phyloP scores from a whole-genome alignment of 257 asterid genomes.

The Vinca minor region DNA sequence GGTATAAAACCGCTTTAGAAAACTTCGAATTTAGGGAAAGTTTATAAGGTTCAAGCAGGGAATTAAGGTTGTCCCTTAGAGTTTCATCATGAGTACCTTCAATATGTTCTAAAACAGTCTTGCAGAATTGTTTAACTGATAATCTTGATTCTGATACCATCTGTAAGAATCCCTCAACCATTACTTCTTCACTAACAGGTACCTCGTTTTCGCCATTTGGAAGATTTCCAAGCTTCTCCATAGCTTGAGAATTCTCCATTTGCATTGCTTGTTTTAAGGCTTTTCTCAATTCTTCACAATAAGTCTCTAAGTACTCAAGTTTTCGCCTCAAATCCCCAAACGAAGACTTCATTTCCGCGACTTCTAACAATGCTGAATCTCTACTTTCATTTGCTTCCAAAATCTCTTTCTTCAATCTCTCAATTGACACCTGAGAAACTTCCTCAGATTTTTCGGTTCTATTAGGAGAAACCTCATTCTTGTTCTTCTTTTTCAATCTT shows the following conservation, averaged over 20 bases:
- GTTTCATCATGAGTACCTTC: conserved; percentile 42
- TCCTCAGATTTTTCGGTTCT: conserved; percentile 37
- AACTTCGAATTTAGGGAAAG: conserved; percentile 48
- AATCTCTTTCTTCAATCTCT: conserved; percentile 50
- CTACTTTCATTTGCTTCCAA: conserved; percentile 49
- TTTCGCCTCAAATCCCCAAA: conserved; percentile 58
- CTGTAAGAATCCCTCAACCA: conserved; percentile 87
- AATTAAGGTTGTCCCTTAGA: conserved; percentile 46
- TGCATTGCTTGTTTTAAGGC: conserved; percentile 49
- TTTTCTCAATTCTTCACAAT: conserved; percentile 71
- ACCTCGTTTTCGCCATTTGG: conserved; percentile 29
- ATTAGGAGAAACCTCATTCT: conserved; percentile 30
- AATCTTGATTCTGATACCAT: conserved; percentile 73
- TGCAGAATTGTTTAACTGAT: conserved; percentile 83
- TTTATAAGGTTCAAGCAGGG: conserved; percentile 53
- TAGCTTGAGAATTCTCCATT: conserved; percentile 21
- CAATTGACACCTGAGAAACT: conserved; percentile 36
- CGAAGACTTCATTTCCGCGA: conserved; percentile 53
- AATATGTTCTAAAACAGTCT: conserved; percentile 42
- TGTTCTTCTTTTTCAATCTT: conserved; percentile 62
- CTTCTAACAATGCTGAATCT: conserved; percentile 58
- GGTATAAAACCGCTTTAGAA: conserved; percentile 53
- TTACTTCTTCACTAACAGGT: conserved; percentile 60
- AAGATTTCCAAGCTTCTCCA: conserved; percentile 31
- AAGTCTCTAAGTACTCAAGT: conserved; percentile 58